Percentiles rank a stretch among this genome's conserved stretches.
Conservation (phyloP, 108 stramenopile genomes). For the Pseudonitzschia multiseries region DNA sequence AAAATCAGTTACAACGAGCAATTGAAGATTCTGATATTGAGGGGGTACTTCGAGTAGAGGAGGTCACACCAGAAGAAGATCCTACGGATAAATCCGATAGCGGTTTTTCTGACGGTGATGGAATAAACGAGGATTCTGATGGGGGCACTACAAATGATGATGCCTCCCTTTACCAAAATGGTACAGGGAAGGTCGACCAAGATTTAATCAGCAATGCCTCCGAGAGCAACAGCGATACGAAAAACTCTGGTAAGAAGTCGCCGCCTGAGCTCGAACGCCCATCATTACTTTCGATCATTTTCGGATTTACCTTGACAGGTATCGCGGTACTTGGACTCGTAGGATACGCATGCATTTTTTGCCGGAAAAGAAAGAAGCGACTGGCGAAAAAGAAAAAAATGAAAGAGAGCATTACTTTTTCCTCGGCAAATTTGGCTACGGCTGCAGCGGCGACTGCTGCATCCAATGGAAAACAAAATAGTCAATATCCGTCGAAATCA, state of each 20-base stretch:
- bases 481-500: not conserved
- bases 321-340: constrained; percentile 22
- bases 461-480: not conserved
- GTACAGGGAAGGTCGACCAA: not conserved
- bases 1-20: constrained; percentile 9
- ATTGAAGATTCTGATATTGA: constrained; percentile 12
- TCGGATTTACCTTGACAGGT: constrained; percentile 36
- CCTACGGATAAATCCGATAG: not conserved
- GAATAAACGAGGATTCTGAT: not conserved
- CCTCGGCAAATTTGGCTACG: not conserved
- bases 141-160: not conserved
- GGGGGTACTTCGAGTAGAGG: constrained; percentile 19
- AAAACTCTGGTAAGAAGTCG: not conserved
- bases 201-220: not conserved
- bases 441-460: not conserved
- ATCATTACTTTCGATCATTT: constrained; percentile 34
- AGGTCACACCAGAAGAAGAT: not conserved
- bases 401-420: constrained; percentile 15
- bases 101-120: not conserved
- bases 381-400: constrained; percentile 16
- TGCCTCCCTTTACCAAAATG: constrained; percentile 1
- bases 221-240: not conserved
- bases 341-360: constrained; percentile 33
- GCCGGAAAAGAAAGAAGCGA: constrained; percentile 28
- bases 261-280: constrained; percentile 20